These are phyloP conservation scores for Cymbopogon flexuosus DNA, from an alignment of 202 grass and related monocot species.

Conservation along the genomic window DNA sequence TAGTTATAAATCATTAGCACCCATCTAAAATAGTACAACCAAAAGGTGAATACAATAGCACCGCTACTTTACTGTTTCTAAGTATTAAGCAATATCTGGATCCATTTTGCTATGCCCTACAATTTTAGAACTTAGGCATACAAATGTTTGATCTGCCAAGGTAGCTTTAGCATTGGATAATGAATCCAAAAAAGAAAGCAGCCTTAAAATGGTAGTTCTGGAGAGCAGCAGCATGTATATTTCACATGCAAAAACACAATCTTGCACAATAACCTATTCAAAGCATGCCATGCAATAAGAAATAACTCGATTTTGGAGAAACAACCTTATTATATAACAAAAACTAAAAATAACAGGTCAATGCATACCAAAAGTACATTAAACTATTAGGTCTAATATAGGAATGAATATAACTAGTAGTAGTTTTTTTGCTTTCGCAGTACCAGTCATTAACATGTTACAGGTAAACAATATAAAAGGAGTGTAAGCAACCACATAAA, in stretches of 20 bases:
- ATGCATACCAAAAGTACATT: background rate
- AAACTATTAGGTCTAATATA: background rate
- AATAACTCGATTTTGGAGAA: background rate
- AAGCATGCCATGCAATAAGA: conserved; percentile 6
- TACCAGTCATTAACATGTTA: background rate
- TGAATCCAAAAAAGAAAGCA: too few relatives aligned
- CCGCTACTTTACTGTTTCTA: background rate
- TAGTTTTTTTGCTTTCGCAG: background rate
- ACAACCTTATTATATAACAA: background rate
- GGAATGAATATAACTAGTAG: background rate
- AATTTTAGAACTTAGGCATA: too few relatives aligned
- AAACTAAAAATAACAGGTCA: background rate
- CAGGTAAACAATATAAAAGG: background rate
- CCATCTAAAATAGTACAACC: background rate
- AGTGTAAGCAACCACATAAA: background rate
- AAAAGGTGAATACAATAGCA: background rate
- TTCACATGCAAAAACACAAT: background rate
- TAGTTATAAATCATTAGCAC: conserved; percentile 19
- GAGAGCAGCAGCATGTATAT: background rate
- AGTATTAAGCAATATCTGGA: background rate
- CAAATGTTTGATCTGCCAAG: too few relatives aligned
- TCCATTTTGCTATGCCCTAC: too few relatives aligned
- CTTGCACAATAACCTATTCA: background rate
- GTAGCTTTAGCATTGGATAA: too few relatives aligned
- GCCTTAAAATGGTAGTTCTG: background rate